Base-by-base conservation (phyloP, 768 basidiomycete genomes). In the Xerocomus brunneocitrinus region DNA sequence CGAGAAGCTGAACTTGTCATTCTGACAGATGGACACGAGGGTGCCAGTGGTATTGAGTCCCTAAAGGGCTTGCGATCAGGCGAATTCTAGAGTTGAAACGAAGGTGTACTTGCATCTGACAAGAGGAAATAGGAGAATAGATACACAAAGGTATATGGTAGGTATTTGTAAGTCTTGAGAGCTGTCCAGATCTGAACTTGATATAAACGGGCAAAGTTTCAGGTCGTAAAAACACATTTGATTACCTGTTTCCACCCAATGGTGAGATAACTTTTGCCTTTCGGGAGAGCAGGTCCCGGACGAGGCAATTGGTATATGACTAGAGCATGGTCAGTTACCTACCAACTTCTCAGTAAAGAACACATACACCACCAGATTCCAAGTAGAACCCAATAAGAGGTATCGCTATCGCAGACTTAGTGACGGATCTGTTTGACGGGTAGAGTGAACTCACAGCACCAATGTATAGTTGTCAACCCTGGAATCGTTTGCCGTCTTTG, bases 281-380 rank as follows among this genome's bases (percentile, higher is more conserved):
- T 85, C 0, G 91, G 91, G 19, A 94, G 73, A 10, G 82, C 71
- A 49, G 90, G 88, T 0, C 91, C 91, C 2, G 88, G 85, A 6
- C 91, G 82, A 16, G 84, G 87, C 63, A 88, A 80, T 65, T 94
- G 92, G 66, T 83, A 91, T 48, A 92, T 79, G 59, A 93, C 89
- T 91, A 49, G 19, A 42, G 0, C 44, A 19, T 1, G 2, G 22
- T 48, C 42, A 55, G 35, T 24, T 31, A 16, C 22, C 0, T 24
- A 3, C 9, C 6, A 40, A 49, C 28, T 8, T 32, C 9, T 30
- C 16, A 10, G 30, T 8, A 8, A 34, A 3, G 25, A 38, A 40
- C 1, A 70, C 85, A 45, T 70, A 90, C 89, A 91, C 91, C 91
- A 95, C 83, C 91, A 93, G 42, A 91, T 82, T 8, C 90, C 91